These are phyloP conservation scores for Daldinia grandis DNA, from an alignment of 495 filamentous ascomycete species.

Conservation along the genomic window DNA sequence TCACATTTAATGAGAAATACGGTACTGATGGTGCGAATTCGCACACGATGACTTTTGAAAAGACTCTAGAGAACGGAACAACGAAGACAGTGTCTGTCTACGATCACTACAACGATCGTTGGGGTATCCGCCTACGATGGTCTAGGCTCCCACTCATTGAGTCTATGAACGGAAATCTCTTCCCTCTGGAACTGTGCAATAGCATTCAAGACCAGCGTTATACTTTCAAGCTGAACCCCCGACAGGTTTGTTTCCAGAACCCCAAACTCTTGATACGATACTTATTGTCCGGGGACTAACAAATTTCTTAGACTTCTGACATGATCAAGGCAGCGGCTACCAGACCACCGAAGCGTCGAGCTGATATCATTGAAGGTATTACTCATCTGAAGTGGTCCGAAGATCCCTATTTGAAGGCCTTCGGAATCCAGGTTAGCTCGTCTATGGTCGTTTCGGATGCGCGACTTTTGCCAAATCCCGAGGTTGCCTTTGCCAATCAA, in stretches of 20 bases:
- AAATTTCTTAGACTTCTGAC: slow-evolving; percentile 58
- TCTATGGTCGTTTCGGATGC: slow-evolving; percentile 71
- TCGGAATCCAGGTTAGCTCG: slow-evolving; percentile 71
- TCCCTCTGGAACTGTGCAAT: slow-evolving; percentile 80
- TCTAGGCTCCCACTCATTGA: slow-evolving; percentile 71
- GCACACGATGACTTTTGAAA: slow-evolving; percentile 64
- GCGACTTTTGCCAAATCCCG: slow-evolving; percentile 73
- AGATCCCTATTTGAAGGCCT: slow-evolving; percentile 72
- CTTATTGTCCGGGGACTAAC: slow-evolving; percentile 34
- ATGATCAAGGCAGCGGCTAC: slow-evolving; percentile 90
- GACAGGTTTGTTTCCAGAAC: slow-evolving; percentile 49
- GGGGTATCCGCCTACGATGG: slow-evolving; percentile 64
- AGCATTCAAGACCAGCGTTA: slow-evolving; percentile 73
- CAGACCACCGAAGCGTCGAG: slow-evolving; percentile 68
- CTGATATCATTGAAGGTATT: slow-evolving; percentile 70
- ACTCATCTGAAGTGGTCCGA: slow-evolving; percentile 69
- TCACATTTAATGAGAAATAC: slow-evolving; percentile 53
- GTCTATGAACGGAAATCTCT: slow-evolving; percentile 69
- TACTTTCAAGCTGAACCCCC: slow-evolving; percentile 75
- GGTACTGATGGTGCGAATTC: slow-evolving; percentile 58
- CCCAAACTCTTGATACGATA: neutral
- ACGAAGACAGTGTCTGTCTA: slow-evolving; percentile 59
- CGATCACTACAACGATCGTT: slow-evolving; percentile 73
- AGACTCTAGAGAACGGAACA: slow-evolving; percentile 60
- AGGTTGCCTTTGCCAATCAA: slow-evolving; percentile 68